Percentiles rank a stretch among this genome's conserved stretches.
phyloP scores from a whole-genome alignment of 352 stramenopile genomes.

The Phytophthora vignae region DNA sequence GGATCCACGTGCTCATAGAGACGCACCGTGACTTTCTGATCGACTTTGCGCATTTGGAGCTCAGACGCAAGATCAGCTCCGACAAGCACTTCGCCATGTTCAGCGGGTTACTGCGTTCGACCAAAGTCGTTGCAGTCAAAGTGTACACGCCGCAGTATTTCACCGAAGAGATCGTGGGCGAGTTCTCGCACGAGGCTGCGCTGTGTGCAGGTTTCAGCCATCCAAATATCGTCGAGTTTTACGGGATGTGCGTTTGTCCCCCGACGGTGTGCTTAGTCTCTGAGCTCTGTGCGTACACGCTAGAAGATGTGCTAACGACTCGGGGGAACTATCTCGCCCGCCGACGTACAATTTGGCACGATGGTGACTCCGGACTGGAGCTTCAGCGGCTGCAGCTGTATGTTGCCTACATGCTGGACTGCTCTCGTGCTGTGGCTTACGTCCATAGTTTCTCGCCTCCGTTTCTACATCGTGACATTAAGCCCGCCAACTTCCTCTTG shows the following conservation, averaged over 20 bases:
- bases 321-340: neutral
- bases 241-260: slow-evolving; percentile 61
- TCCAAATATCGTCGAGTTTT: slow-evolving; percentile 63
- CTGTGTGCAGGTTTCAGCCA: slow-evolving; percentile 52
- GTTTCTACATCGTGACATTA: slow-evolving; percentile 70
- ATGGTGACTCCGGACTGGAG: neutral
- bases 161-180: slow-evolving; percentile 48
- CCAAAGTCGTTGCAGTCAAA: slow-evolving; percentile 52
- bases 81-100: slow-evolving; percentile 42
- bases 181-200: slow-evolving; percentile 65
- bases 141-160: slow-evolving; percentile 59
- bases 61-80: slow-evolving; percentile 49
- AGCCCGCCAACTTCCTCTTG: slow-evolving; percentile 64
- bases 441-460: slow-evolving; percentile 65
- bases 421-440: slow-evolving; percentile 59
- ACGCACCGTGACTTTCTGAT: slow-evolving; percentile 70
- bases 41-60: slow-evolving; percentile 60
- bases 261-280: slow-evolving; percentile 62
- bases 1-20: slow-evolving; percentile 63
- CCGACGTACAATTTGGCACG: neutral
- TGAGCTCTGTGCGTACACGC: slow-evolving; percentile 50
- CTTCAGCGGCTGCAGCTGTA: slow-evolving; percentile 46
- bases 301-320: slow-evolving; percentile 45
- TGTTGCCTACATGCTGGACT: slow-evolving; percentile 65
- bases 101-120: slow-evolving; percentile 45